phyloP scores from a whole-genome alignment of 2,329 filamentous ascomycete species.

The Gaeumannomyces sp. region DNA sequence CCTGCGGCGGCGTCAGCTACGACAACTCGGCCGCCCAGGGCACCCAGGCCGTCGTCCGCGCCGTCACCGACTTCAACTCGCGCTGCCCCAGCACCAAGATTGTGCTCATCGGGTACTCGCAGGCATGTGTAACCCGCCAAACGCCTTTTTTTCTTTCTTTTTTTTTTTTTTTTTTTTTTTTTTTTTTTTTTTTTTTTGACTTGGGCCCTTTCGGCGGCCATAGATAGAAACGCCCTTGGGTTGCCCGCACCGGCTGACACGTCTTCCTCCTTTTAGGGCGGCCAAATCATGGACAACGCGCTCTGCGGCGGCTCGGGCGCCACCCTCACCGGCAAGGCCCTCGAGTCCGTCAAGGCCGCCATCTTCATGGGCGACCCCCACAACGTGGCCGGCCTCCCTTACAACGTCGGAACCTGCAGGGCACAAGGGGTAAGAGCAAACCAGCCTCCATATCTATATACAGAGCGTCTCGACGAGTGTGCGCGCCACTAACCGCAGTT shows the following conservation, averaged over 20 bases:
- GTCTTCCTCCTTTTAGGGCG: conserved; percentile 35
- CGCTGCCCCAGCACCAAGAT: conserved; percentile 51
- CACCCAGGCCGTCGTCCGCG: conserved; percentile 50
- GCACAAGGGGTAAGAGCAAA: conserved; percentile 42
- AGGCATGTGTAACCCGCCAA: conserved; percentile 32
- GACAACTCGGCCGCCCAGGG: conserved; percentile 52
- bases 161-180: too few species aligned
- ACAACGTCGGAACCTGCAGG: conserved; percentile 54
- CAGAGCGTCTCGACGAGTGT: too few species aligned
- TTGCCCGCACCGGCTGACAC: background rate
- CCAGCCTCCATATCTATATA: background rate
- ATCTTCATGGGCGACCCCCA: conserved; percentile 62
- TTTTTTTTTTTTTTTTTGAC: too few species aligned
- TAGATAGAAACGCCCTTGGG: background rate
- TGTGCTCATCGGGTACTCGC: conserved; percentile 57
- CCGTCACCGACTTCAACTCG: conserved; percentile 52
- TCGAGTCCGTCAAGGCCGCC: conserved; percentile 53
- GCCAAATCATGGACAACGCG: conserved; percentile 58
- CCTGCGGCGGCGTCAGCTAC: conserved; percentile 55
- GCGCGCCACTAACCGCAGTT: background rate
- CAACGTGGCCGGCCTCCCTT: conserved; percentile 46
- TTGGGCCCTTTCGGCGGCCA: background rate
- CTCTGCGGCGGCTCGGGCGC: conserved; percentile 53
- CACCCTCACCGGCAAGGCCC: conserved; percentile 39
- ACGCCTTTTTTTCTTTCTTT: background rate